Conservation (phyloP, 2,329 filamentous ascomycete species). For the Elsinoe arachidis region DNA sequence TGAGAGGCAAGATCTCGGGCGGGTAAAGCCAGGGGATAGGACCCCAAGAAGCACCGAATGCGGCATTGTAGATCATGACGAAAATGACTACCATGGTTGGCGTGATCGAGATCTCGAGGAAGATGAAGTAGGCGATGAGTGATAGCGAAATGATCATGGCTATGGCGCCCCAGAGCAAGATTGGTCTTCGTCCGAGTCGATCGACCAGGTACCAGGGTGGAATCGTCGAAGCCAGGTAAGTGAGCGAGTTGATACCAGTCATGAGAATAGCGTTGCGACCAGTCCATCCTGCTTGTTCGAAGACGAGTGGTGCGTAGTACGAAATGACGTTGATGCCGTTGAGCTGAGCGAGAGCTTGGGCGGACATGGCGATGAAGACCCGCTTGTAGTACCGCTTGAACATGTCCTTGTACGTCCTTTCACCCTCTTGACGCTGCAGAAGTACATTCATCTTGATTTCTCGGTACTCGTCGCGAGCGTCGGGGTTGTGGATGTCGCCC, state of each 20-base stretch:
- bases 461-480: conserved; percentile 90
- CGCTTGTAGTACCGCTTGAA: conserved; percentile 80
- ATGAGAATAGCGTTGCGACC: conserved; percentile 84
- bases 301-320: conserved; percentile 89
- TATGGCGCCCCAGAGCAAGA: conserved; percentile 75
- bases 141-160: conserved; percentile 81
- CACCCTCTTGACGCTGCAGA: conserved; percentile 86
- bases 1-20: conserved; percentile 86
- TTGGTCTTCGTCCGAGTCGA: conserved; percentile 74
- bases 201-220: conserved; percentile 95
- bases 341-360: conserved; percentile 82
- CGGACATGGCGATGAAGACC: conserved; percentile 95
- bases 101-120: conserved; percentile 61
- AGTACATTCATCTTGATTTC: conserved; percentile 99
- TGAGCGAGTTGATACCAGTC: conserved; percentile 86
- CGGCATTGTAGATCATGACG: conserved; percentile 93
- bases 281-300: conserved; percentile 83
- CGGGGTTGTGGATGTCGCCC: conserved; percentile 86
- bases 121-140: conserved; percentile 74
- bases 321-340: conserved; percentile 98
- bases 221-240: conserved; percentile 80
- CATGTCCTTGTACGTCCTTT: conserved; percentile 86
- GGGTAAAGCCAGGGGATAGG: conserved; percentile 95
- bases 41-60: conserved; percentile 89
- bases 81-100: conserved; percentile 77